Base-by-base conservation (phyloP, 2,329 filamentous ascomycete species). In the Nemania abortiva region DNA sequence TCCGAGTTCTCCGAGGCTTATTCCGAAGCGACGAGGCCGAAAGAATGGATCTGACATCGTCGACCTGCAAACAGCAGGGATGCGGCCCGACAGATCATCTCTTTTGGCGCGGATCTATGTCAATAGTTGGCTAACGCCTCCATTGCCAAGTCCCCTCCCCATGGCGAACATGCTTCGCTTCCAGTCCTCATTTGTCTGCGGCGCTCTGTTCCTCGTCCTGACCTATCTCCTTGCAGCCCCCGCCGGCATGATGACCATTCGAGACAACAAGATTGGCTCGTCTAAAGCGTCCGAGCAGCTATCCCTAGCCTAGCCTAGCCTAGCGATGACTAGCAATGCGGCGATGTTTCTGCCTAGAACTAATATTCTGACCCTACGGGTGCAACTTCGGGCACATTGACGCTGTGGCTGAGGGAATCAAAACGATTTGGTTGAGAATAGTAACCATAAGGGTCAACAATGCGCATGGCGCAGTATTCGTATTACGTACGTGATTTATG, bases 91-190 rank as follows among this genome's bases (percentile, higher is more conserved):
- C 18, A 53, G 49, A 53, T 22, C 49, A 53, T 53, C 49, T 6
- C 49, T 53, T 53, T 29, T 7, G 49, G 49, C 49, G 49, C 27
- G 49, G 27, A 53, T 22, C 18, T 53, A 53, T 53, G 49, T 53
- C 49, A 53, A 22, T 29, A 31, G 49, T 53, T 53, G 49, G 49
- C 27, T 53, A 53, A 53, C 29, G 49, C 54, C 20, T 56, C 34
- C 54, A 56, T 56, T 56, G 20, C 54, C 54, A 56, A 56, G 54
- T 42, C 54, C 31, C 54, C 18, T n/a, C 54, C 54, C 31, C 54
- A 31, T 24, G 20, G 24, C 42, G 27, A 55, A 53, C 7, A 29
- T 56, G 54, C 54, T 56, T 42, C 34, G 54, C 54, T 31, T 56
- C 34, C 34, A 34, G 34, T 22, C 22, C 49, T 52, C 49, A 52